Percentiles rank a stretch among this genome's conserved stretches.
Evolutionary conservation across 768 basidiomycete genomes (phyloP).

Genomic region (Mycena capillaripes): DNA sequence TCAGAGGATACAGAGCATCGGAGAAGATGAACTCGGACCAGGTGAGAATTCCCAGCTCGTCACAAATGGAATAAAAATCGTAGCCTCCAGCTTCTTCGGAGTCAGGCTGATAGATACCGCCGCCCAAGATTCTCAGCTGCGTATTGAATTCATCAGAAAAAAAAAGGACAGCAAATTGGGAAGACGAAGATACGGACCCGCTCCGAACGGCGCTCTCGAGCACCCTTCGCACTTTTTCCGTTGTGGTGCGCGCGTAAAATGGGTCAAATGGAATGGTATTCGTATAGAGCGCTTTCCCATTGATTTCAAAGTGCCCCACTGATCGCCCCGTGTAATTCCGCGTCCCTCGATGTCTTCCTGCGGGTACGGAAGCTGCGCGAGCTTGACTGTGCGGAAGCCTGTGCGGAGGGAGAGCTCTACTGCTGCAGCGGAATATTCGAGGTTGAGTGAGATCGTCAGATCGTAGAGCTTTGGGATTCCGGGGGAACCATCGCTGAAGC

Average conservation of each 20-base stretch:
- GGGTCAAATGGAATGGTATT: slow-evolving; percentile 75
- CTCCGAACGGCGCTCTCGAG: slow-evolving; percentile 67
- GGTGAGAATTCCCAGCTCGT: slow-evolving; percentile 71
- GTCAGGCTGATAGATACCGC: slow-evolving; percentile 64
- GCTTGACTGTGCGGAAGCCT: slow-evolving; percentile 72
- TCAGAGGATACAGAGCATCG: slow-evolving; percentile 68
- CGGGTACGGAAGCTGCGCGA: slow-evolving; percentile 63
- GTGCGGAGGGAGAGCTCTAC: slow-evolving; percentile 61
- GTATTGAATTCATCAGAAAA: not conserved
- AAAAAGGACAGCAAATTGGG: too few relatives aligned
- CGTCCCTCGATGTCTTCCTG: slow-evolving; percentile 57
- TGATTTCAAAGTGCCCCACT: slow-evolving; percentile 74
- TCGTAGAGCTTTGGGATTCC: slow-evolving; percentile 71
- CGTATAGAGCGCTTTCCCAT: slow-evolving; percentile 70
- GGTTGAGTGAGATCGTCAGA: slow-evolving; percentile 56
- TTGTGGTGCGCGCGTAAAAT: slow-evolving; percentile 66
- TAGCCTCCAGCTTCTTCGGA: slow-evolving; percentile 63
- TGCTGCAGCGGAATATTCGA: slow-evolving; percentile 36
- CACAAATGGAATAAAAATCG: slow-evolving; percentile 69
- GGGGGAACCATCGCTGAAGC: slow-evolving; percentile 68
- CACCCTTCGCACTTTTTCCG: slow-evolving; percentile 67
- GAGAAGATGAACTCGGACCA: slow-evolving; percentile 77
- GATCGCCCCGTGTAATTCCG: slow-evolving; percentile 71
- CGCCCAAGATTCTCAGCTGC: slow-evolving; percentile 73
- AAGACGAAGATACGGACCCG: slow-evolving; percentile 41